Evolutionary conservation across 2,329 filamentous ascomycete species (phyloP).

Genomic region (Neonectria sp.): DNA sequence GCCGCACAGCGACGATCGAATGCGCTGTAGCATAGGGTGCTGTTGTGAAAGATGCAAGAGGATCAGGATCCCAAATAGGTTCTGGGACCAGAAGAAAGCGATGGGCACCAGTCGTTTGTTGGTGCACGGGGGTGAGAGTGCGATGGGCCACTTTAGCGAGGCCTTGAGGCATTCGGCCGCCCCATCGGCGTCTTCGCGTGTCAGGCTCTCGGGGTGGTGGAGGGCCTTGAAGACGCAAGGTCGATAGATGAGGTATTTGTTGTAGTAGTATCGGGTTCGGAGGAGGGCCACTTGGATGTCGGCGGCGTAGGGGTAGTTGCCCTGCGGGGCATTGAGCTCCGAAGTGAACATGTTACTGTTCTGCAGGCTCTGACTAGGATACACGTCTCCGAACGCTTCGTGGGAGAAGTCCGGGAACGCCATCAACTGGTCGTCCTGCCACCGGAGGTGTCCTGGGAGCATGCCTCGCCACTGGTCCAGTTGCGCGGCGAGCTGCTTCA

Average conservation of each 20-base stretch:
- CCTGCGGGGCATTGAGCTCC: constrained; percentile 41
- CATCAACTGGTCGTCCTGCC: constrained; percentile 67
- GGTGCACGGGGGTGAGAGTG: constrained; percentile 69
- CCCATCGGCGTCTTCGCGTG: constrained; percentile 67
- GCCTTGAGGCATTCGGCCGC: constrained; percentile 71
- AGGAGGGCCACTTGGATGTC: constrained; percentile 71
- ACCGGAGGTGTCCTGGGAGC: constrained; percentile 68
- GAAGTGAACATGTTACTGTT: constrained; percentile 43
- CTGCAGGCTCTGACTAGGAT: constrained; percentile 38
- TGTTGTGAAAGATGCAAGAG: constrained; percentile 69
- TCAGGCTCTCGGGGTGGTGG: constrained; percentile 69
- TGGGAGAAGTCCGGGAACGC: constrained; percentile 40
- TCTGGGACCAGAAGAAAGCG: constrained; percentile 74
- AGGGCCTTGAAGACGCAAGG: constrained; percentile 73
- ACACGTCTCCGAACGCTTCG: constrained; percentile 37
- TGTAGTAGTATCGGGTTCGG: constrained; percentile 72
- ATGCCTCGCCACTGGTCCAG: constrained; percentile 72
- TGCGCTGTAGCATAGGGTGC: constrained; percentile 64
- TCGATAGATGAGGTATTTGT: constrained; percentile 70
- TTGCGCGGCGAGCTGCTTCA: constrained; percentile 67
- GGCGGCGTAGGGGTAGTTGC: constrained; percentile 65
- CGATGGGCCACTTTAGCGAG: constrained; percentile 72
- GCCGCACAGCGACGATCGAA: constrained; percentile 65
- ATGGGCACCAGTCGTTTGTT: constrained; percentile 73
- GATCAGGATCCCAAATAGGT: constrained; percentile 71